Evolutionary conservation across 805 yeast species (phyloP), one percentile per base, ranked within the genome.

Genomic region (Hermanozyma aechmeae): DNA sequence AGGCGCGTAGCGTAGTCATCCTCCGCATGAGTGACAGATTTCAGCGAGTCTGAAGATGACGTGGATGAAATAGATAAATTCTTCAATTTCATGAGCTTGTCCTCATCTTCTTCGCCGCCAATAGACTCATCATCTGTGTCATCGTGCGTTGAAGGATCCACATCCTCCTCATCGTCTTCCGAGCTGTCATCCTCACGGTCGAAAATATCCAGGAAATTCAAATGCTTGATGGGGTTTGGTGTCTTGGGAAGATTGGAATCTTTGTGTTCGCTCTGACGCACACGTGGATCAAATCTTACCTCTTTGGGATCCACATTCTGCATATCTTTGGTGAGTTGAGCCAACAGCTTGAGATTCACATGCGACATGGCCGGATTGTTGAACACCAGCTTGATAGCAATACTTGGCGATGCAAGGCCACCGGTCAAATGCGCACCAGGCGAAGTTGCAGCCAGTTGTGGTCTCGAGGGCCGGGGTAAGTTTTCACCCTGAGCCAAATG

Each of bases 331-430:
- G n/a, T n/a, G 23, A 8, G 35, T 18, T 27, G 32, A 23, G 38
- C 46, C 30, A 30, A 31, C 41, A 33, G 40, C 24, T 31, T 35
- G 28, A 34, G 27, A 30, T 32, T 42, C 19, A 40, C 37, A 22
- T 34, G 40, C 11, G 48, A 43, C 66, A 62, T 60, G 1, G 65
- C 68, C 2, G 65, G 66, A 29, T 61, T 62, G 38, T 56, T 58
- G 38, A 62, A 62, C 3, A 61, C 67, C 35, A 51, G 52, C 35
- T 53, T 60, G 27, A 62, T 62, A 12, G 68, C 68, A 24, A n/a
- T n/a, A n/a, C n/a, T n/a, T n/a, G n/a, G n/a, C n/a, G n/a, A n/a
- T n/a, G n/a, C n/a, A n/a, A n/a, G n/a, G n/a, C n/a, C n/a, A n/a
- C n/a, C n/a, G n/a, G n/a, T n/a, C n/a, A n/a, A n/a, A n/a, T n/a